Base-by-base conservation (phyloP, 176 grass and related monocot genomes). In the Metroxylon sagu region DNA sequence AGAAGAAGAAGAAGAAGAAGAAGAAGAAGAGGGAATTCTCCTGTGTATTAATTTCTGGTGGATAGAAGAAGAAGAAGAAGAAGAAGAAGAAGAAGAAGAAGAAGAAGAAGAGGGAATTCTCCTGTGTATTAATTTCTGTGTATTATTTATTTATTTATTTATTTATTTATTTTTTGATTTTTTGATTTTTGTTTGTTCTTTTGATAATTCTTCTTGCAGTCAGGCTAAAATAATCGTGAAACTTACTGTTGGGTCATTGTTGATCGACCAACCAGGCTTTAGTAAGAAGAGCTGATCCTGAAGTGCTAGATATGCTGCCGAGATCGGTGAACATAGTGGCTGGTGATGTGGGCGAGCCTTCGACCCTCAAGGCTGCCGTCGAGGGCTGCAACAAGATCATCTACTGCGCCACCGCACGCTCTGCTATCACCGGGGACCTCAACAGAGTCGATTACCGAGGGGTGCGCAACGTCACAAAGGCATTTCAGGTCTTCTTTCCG, bases 371-470 rank as follows among this genome's bases (percentile, higher is more conserved):
- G 69, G 58, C 71, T 48, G 87, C 87, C 19, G 76, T 91, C 26
- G 75, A 77, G 63, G 93, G 84, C 78, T 92, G 84, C 77, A 97
- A 81, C 72, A 97, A 97, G 77, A 54, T 97, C 19, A 97, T 97
- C n/a, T 97, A 97, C 62, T 97, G 93, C 29, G 93, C 93, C 39
- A 97, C 84, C 53, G 93, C 93, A 71, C 78, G 87, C 25, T 91
- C 87, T 61, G 75, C 87, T 74, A 97, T 97, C 61, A 97, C 93
- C 4, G 93, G 83, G 17, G 93, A 97, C 73, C 73, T 92, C 29
- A 97, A 87, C 43, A 97, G 93, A 70, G 93, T 97, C 23, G 93
- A 92, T 71, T 85, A 91, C 60, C 87, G 83, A 77, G 87, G 93
- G 59, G 93, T 97, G 52, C 66, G 84, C 70, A 91, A 92, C 67